Evolutionary conservation across 2,329 filamentous ascomycete species (phyloP).

Genomic region (Penicillium sp.): DNA sequence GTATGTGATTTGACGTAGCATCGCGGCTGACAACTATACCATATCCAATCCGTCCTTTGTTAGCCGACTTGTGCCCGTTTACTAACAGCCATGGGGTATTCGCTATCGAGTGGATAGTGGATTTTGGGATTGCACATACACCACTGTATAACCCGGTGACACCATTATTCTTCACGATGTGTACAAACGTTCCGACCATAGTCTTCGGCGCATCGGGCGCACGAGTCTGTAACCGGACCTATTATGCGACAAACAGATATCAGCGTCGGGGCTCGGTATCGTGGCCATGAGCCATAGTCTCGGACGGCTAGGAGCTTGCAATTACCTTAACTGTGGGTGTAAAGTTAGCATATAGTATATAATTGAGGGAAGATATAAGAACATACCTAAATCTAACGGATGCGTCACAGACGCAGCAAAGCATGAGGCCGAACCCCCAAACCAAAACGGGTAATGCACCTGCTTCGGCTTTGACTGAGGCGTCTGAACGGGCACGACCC

Average conservation of each 20-base stretch:
- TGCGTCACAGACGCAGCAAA: constrained; percentile 90
- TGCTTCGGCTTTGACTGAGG: constrained; percentile 32
- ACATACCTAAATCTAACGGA: constrained; percentile 84
- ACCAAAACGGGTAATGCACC: constrained; percentile 81
- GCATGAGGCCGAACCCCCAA: constrained; percentile 90
- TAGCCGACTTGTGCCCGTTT: background rate
- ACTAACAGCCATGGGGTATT: background rate
- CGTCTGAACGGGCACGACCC: constrained; percentile 20
- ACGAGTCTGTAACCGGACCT: constrained; percentile 89
- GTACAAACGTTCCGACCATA: constrained; percentile 81
- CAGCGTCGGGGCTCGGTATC: constrained; percentile 9
- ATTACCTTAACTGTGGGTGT: constrained; percentile 55
- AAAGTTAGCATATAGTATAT: constrained; percentile 22
- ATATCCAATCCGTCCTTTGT: constrained; percentile 4
- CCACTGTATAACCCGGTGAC: constrained; percentile 82
- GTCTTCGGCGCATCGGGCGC: constrained; percentile 70
- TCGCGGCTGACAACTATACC: constrained; percentile 74
- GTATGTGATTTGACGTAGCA: constrained; percentile 93
- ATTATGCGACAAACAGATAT: constrained; percentile 22
- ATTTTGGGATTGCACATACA: constrained; percentile 44
- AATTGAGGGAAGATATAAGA: background rate
- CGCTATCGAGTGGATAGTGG: background rate
- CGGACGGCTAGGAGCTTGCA: constrained; percentile 6
- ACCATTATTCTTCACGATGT: constrained; percentile 76
- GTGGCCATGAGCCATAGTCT: constrained; percentile 4